Base-by-base conservation (phyloP, 352 stramenopile genomes). In the Thraustochytrium striatum region DNA sequence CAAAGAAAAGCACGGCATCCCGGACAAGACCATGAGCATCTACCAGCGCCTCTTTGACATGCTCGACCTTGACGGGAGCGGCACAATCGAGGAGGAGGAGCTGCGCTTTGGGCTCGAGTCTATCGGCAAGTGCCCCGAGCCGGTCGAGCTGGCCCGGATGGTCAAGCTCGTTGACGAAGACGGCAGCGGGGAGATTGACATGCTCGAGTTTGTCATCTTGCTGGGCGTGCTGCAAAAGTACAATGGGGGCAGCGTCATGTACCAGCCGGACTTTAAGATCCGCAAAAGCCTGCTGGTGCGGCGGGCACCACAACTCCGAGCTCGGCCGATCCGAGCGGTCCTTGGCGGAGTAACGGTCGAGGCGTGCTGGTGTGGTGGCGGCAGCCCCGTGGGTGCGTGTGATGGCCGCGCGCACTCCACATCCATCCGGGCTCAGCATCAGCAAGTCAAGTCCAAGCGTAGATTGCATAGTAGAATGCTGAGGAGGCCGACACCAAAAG, bases 191-290 rank as follows among this genome's bases (percentile, higher is more conserved):
- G 89, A 94, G 72, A 94, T 94, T 57, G 89, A 93, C 72, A 88
- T 93, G 47, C 87, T 92, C 52, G 89, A 93, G 78, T 94, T 94
- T n/a, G n/a, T n/a, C n/a, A n/a, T n/a, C n/a, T n/a, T n/a, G n/a
- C n/a, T n/a, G n/a, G n/a, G n/a, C n/a, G n/a, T n/a, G n/a, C n/a
- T n/a, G n/a, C n/a, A n/a, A n/a, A n/a, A n/a, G n/a, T n/a, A n/a
- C 25, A 55, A 55, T 25, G 47, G 47, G 16, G 47, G 47, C 16
- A 55, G 47, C 47, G 47, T 55, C 47, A 55, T 55, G 16, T 55
- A 55, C 25, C 47, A 55, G 47, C 47, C 47, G 25, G 47, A 55
- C 47, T 55, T 55, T 55, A 16, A 25, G 47, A 55, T 55, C 47
- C 16, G 47, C 16, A 55, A 55, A 55, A 55, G 47, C 47, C 25